Evolutionary conservation across 305 asterid species (phyloP), one percentile per base, ranked within the genome.

Genomic region (Fraxinus sp.): DNA sequence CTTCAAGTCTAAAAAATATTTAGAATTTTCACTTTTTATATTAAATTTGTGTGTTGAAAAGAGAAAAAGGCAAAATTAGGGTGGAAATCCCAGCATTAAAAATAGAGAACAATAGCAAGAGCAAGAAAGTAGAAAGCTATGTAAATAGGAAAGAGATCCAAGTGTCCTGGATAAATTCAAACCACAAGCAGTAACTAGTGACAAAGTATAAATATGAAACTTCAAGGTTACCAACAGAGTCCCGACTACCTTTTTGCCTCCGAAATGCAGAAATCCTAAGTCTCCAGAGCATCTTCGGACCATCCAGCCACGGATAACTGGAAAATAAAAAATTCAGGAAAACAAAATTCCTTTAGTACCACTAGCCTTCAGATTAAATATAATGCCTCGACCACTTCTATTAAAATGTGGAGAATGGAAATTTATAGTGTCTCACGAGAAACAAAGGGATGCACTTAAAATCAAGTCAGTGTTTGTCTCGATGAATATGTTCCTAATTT

Each of bases 281-380:
- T 93, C 97, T 8, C 97, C 98, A 16, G 98, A 93, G 91, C 97
- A 96, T 84, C 96, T 91, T 86, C 97, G 84, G 74, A 96, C 98
- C 86, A 94, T 81, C 97, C 99, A 96, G 83, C 97, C 98, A 78
- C 98, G 97, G 85, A 95, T 89, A 84, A 92, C 97, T 95, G 83
- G 80, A 89, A 83, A 77, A 78, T 28, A 18, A 80, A 66, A 83
- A 83, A 35, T 22, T 75, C 7, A n/a, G 5, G 68, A 41, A 64
- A 68, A 59, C 26, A 71, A 49, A 26, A 77, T 59, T n/a, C n/a
- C 10, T 37, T 75, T 32, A 33, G 68, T 55, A 71, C 71, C 77
- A 57, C 79, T 39, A 20, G 10, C 52, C 37, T 35, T 75, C 11
- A 0, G 41, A 70, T 22, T 49, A 18, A n/a, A 83, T 22, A 75